phyloP scores from a whole-genome alignment of 2,329 filamentous ascomycete species.

The Colletotrichum magnum region DNA sequence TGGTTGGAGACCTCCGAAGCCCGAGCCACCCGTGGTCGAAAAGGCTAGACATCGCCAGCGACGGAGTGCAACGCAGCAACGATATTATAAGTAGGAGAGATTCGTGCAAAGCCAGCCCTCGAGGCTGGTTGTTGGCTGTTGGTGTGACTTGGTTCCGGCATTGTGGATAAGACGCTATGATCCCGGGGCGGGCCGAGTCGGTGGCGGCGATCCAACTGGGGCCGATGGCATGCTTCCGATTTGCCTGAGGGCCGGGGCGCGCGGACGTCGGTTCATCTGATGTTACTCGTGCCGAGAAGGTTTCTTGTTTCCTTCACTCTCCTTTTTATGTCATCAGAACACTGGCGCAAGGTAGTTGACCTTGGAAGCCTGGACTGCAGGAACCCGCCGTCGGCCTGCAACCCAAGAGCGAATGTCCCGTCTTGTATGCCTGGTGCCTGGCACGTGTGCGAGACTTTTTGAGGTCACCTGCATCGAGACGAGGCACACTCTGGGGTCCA shows the following conservation, averaged over 20 bases:
- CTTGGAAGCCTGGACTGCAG: slow-evolving; percentile 17
- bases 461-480: slow-evolving; percentile 3
- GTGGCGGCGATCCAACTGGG: slow-evolving; percentile 12
- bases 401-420: background rate
- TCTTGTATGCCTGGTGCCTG: background rate
- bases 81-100: background rate
- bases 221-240: slow-evolving; percentile 23
- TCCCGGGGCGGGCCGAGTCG: slow-evolving; percentile 38
- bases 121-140: background rate
- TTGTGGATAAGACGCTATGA: slow-evolving; percentile 28
- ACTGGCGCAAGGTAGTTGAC: slow-evolving; percentile 4
- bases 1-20: slow-evolving; percentile 16
- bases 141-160: background rate
- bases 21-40: background rate
- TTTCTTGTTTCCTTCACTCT: slow-evolving; percentile 6
- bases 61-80: background rate
- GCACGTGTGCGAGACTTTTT: background rate
- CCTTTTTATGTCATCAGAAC: background rate
- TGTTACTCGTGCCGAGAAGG: slow-evolving; percentile 16
- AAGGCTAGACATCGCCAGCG: slow-evolving; percentile 4
- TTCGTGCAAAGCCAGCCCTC: background rate
- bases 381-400: slow-evolving; percentile 4
- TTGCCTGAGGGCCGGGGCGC: slow-evolving; percentile 5
- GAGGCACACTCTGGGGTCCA: background rate
- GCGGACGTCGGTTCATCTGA: slow-evolving; percentile 25